phyloP scores from a whole-genome alignment of 163 green algal species.

The Picocystis sp. region DNA sequence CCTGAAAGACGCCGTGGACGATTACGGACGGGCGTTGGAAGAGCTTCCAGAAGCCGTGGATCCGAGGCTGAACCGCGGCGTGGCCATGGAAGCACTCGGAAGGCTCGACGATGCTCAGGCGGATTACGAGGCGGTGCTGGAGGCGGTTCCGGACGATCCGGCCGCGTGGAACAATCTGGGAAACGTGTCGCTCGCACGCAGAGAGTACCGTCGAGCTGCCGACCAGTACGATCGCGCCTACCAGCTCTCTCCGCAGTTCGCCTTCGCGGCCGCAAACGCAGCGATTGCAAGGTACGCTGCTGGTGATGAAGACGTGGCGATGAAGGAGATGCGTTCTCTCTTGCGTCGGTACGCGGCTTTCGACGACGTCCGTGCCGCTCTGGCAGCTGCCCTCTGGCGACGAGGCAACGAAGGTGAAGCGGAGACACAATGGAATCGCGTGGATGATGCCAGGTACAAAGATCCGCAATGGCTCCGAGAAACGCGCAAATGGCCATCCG shows the following conservation, averaged over 20 bases:
- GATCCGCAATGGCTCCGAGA: conserved; percentile 50
- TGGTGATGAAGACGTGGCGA: too few relatives aligned
- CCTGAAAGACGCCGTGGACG: conserved; percentile 46
- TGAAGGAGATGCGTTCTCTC: too few relatives aligned
- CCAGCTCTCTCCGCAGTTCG: conserved; percentile 50
- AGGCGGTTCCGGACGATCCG: conserved; percentile 41
- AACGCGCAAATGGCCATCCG: conserved; percentile 60
- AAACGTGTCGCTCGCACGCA: conserved; percentile 35
- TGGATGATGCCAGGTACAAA: conserved; percentile 33
- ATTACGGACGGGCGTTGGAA: conserved; percentile 63
- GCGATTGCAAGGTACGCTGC: conserved; percentile 43
- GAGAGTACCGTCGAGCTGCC: conserved; percentile 18
- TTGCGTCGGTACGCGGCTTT: conserved; percentile 68
- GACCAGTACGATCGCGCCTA: conserved; percentile 46
- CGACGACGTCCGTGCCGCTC: conserved; percentile 1
- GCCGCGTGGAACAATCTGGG: conserved; percentile 74
- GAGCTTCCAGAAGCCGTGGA: conserved; percentile 54
- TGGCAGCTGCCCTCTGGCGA: conserved; percentile 64
- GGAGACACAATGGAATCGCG: conserved; percentile 49
- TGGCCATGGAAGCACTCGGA: conserved; percentile 52
- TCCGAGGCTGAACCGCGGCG: conserved; percentile 56
- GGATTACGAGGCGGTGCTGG: conserved; percentile 66
- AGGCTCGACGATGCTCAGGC: conserved; percentile 50
- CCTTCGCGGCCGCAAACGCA: conserved; percentile 61
- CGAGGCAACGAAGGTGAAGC: conserved; percentile 54